Evolutionary conservation across 2,329 filamentous ascomycete species (phyloP), one percentile per base, ranked within the genome.

Genomic region (Hirsutella minnesotensis): DNA sequence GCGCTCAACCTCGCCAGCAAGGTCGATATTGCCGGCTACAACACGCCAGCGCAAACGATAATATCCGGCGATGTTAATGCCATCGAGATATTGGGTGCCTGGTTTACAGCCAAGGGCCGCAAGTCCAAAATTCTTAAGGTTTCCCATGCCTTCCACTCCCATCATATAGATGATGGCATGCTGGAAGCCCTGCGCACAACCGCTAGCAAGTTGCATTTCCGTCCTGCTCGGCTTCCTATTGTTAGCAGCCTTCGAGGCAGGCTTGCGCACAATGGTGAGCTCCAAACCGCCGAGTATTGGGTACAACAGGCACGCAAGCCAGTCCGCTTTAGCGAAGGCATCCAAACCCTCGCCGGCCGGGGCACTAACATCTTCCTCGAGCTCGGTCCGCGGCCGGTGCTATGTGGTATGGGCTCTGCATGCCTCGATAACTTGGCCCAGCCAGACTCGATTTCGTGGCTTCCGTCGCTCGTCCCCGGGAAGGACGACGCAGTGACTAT

Each of bases 21-120:
- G 3, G 58, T 71, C 19, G 69, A 70, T 37, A 56, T 73, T 38
- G 81, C 84, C 19, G 89, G 84, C 64, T 74, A 86, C 60, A 92
- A 92, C 53, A 77, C 80, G 0, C 79, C 79, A 1, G 69, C 77
- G 43, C 83, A 87, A 60, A 87, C 80, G 13, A 85, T 90, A 2
- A 68, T 89, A 29, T 64, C 63, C 31, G 70, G 70, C 24, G 54
- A 58, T 22, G 60, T 61, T 2, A 50, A 51, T 2, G 60, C 66
- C 47, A 60, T 72, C 38, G 51, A 61, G 9, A 57, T 63, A 5
- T 64, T 78, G 19, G 68, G 71, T 8, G 44, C 55, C 24, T 47
- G 63, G 44, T 51, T 69, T 9, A 42, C 48, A 16, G 47, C 40
- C 24, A 54, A 54, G 9, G 63, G 60, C 43, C 56, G 60, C 62